A percentile compares a stretch with the other conserved stretches of the same genome.
Evolutionary conservation across 1,284 basidiomycete species (phyloP).

Genomic region (Naganishia liquefaciens): DNA sequence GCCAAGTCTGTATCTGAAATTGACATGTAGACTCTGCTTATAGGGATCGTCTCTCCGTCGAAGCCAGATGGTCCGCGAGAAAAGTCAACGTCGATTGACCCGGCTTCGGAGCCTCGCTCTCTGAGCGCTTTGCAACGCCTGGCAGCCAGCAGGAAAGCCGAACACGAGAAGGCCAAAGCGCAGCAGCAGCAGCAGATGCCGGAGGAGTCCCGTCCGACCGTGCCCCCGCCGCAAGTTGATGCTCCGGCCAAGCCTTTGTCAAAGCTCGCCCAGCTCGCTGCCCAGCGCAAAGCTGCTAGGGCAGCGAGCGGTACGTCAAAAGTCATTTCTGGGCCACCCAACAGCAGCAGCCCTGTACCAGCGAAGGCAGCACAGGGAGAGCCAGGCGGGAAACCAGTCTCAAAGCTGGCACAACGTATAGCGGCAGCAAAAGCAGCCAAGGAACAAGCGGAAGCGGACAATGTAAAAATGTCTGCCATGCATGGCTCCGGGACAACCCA

Average conservation of each 20-base stretch:
- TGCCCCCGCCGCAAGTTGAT: constrained; percentile 47
- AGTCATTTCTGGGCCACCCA: no score
- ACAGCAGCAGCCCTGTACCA: no score
- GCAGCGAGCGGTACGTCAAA: neutral
- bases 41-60: constrained; percentile 26
- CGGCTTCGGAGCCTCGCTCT: constrained; percentile 62
- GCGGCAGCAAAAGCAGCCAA: constrained; percentile 47
- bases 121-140: constrained; percentile 70
- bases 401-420: constrained; percentile 60
- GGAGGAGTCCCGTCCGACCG: constrained; percentile 6
- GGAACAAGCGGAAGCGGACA: constrained; percentile 23
- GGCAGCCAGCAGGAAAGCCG: constrained; percentile 56
- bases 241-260: constrained; percentile 57
- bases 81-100: constrained; percentile 13
- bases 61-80: constrained; percentile 20
- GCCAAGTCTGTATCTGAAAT: neutral
- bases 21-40: constrained; percentile 4
- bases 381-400: constrained; percentile 39
- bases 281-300: constrained; percentile 59
- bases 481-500: neutral
- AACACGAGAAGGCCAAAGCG: constrained; percentile 33
- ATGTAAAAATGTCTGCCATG: neutral
- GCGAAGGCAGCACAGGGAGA: constrained; percentile 9
- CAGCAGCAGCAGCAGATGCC: constrained; percentile 25
- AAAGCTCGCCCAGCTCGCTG: constrained; percentile 69